Percentiles rank a stretch among this genome's conserved stretches.
Evolutionary conservation across 1,284 basidiomycete species (phyloP).

Genomic region (Pseudozyma sp.): DNA sequence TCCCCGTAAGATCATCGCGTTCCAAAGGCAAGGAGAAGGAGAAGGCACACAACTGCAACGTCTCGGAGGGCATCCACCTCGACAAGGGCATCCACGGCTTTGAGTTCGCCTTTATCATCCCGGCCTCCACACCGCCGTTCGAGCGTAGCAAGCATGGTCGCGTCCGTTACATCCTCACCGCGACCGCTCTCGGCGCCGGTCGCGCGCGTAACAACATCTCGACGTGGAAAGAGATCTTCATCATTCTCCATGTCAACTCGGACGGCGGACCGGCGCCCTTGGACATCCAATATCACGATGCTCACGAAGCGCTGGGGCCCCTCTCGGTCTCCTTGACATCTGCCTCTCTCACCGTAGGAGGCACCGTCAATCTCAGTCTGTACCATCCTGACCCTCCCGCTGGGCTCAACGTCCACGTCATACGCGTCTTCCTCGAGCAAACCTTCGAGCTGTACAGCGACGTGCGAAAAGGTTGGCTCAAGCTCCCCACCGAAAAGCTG

Average conservation of each 20-base stretch:
- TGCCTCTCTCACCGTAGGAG: conserved; percentile 65
- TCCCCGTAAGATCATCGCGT: conserved; percentile 25
- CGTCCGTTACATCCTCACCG: conserved; percentile 63
- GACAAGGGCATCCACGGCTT: conserved; percentile 65
- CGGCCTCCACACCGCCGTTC: conserved; percentile 62
- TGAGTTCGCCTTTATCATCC: conserved; percentile 67
- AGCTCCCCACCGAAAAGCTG: conserved; percentile 62
- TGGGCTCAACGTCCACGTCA: conserved; percentile 61
- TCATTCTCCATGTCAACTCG: conserved; percentile 61
- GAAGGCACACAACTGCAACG: conserved; percentile 30
- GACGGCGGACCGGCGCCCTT: conserved; percentile 63
- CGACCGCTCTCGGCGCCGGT: conserved; percentile 63
- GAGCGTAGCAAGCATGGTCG: conserved; percentile 65
- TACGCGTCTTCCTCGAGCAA: conserved; percentile 66
- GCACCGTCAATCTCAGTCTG: conserved; percentile 56
- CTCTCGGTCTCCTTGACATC: conserved; percentile 61
- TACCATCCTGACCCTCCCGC: conserved; percentile 64
- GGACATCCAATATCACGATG: conserved; percentile 66
- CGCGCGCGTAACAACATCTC: conserved; percentile 55
- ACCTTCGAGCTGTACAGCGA: conserved; percentile 65
- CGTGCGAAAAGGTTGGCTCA: conserved; percentile 56
- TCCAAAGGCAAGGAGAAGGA: conserved; percentile 54
- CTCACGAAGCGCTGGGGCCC: conserved; percentile 64
- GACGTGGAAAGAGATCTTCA: conserved; percentile 62
- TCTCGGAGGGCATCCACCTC: conserved; percentile 52